Evolutionary conservation across 768 basidiomycete species (phyloP).

Genomic region (Gloeostereum incarnatum): DNA sequence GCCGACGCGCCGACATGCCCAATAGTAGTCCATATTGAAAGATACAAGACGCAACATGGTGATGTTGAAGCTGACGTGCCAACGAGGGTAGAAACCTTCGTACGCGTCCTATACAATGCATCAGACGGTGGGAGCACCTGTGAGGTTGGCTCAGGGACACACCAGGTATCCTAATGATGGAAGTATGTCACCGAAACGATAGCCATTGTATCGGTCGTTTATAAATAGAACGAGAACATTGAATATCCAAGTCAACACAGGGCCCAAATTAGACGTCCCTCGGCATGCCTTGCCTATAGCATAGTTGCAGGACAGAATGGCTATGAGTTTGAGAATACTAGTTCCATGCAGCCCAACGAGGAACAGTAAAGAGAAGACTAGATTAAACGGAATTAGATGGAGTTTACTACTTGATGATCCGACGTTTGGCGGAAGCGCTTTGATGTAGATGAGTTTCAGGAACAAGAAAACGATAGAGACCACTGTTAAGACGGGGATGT

Average conservation of each 20-base stretch:
- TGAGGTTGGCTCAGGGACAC: conserved; percentile 14
- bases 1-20: conserved; percentile 48
- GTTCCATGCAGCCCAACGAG: conserved; percentile 74
- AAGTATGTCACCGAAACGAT: conserved; percentile 49
- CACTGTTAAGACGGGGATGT: conserved; percentile 54
- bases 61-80: conserved; percentile 94
- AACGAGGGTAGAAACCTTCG: conserved; percentile 78
- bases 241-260: conserved; percentile 65
- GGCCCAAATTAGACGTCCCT: conserved; percentile 34
- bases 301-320: conserved; percentile 68
- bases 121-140: conserved; percentile 1
- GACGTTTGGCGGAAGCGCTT: conserved; percentile 13
- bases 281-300: conserved; percentile 38
- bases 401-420: conserved; percentile 16
- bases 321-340: conserved; percentile 67
- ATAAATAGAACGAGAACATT: conserved; percentile 66
- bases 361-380: conserved; percentile 53
- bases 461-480: conserved; percentile 43
- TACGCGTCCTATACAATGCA: conserved; percentile 43
- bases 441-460: conserved; percentile 28
- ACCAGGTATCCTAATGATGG: conserved; percentile 54
- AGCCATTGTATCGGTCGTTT: conserved; percentile 73
- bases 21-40: conserved; percentile 89
- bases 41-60: conserved; percentile 91
- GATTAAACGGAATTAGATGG: conserved; percentile 46